Base-by-base conservation (phyloP, 2,329 filamentous ascomycete genomes). In the Microcera coccophila region DNA sequence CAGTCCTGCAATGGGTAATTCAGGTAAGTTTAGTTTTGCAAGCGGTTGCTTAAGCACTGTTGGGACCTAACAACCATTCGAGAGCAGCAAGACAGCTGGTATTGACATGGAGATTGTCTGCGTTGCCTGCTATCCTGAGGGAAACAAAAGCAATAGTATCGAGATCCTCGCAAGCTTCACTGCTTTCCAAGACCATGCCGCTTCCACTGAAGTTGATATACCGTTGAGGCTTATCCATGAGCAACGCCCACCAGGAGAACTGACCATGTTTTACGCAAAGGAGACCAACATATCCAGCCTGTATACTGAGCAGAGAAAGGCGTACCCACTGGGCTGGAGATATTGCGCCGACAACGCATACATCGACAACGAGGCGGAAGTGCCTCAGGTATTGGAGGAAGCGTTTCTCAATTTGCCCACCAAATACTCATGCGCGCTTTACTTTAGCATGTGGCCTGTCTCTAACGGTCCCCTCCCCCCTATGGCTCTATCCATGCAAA, bases 401-500 rank as follows among this genome's bases (percentile, higher is more conserved):
- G 68, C 72, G 1, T 77, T 77, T 48, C 71, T 66, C 1, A 71
- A 67, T 1, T 57, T 78, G 20, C 75, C 75, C 0, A 61, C 63
- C 7, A 57, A 56, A 17, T 70, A 74, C 52, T 62, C 68, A 1
- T 73, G 71, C 36, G 59, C 71, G 1, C 58, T 79, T 10, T 79
- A 73, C 67, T 76, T 68, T 51, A 54, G 68, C 9, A 78, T 79
- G 74, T 64, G 62, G 21, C 76, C 76, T 1, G 67, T 65, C 20
- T 74, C 69, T 4, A 36, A 48, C 18, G 39, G 51, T 11, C 34
- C 47, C 21, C 58, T 71, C 26, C 63, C 66, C 1, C 71, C 74
- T 43, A 79, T 79, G 76, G 76, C 76, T 3, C 59, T 78, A 12
- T 73, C 68, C 20, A 69, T 78, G 69, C 74, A 78, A 41, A 68